Base-by-base conservation (phyloP, 2,329 filamentous ascomycete species). In the Cordyceps cicadae region DNA sequence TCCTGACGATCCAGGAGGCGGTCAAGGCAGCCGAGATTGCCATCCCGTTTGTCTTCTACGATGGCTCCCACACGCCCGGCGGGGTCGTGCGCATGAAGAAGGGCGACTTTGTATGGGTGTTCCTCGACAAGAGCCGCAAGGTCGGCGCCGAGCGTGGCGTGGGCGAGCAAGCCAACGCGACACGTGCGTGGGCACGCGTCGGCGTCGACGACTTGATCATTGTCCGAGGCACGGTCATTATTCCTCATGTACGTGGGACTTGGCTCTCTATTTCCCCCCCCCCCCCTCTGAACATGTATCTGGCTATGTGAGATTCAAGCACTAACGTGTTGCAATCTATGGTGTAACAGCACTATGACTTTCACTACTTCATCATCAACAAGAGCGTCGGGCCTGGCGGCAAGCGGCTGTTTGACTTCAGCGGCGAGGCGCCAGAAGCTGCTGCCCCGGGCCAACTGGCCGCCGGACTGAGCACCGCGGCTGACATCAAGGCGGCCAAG, bases 351-450 rank as follows among this genome's bases (percentile, higher is more conserved):
- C 94, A 99, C 74, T 97, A 95, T 71, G 93, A 97, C 66, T 92
- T 99, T 71, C 94, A 97, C 73, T 94, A 93, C 76, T 97, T 99
- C 75, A 86, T 97, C 71, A 88, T 96, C 72, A 97, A 97, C 73
- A 90, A 88, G 69, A 89, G 85, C 29, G 74, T 84, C 2, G 90
- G 89, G 2, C 87, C 89, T n/a, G 85, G 85, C 43, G 87, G 89
- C 56, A 79, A 78, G 21, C 77, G 84, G 6, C 77, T 99, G 11
- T 97, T 99, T 72, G 82, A 90, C 68, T 96, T 92, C 72, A 79
- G 76, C 65, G 73, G 76, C 62, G 79, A 85, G 59, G 75, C 79
- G 1, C 76, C 80, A 0, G 64, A 64, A 61, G 32, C 14, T 37
- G 39, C 34, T 3, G 24, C 52, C n/a, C 15, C 39, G 21, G 53